Evolutionary conservation across 2,329 filamentous ascomycete species (phyloP).

Genomic region (Penicillium italicum): DNA sequence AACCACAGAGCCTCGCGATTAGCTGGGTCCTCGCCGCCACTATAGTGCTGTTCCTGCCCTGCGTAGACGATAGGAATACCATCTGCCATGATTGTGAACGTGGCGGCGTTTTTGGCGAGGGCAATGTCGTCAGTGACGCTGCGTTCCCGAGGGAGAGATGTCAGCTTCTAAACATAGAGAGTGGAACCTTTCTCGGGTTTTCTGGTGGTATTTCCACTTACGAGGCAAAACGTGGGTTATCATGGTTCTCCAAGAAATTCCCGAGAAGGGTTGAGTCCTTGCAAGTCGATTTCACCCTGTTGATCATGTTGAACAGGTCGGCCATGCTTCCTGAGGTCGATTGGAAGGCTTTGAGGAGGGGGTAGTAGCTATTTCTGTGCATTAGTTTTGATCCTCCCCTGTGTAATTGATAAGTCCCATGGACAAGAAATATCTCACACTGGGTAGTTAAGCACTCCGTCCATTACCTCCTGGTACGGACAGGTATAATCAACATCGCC

Average conservation of each 20-base stretch:
- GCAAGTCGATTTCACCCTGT: slow-evolving; percentile 32
- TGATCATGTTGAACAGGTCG: slow-evolving; percentile 32
- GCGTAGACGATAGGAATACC: slow-evolving; percentile 65
- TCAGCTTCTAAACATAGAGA: neutral
- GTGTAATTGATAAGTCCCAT: too few relatives aligned
- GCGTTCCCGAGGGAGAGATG: neutral
- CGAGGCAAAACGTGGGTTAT: slow-evolving; percentile 53
- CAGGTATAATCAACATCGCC: slow-evolving; percentile 43
- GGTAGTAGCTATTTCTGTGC: slow-evolving; percentile 16
- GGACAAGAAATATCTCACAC: slow-evolving; percentile 21
- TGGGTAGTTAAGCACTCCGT: slow-evolving; percentile 50
- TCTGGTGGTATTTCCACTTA: slow-evolving; percentile 4
- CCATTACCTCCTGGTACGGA: slow-evolving; percentile 45
- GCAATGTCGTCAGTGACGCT: slow-evolving; percentile 28
- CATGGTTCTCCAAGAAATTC: slow-evolving; percentile 59
- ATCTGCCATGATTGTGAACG: slow-evolving; percentile 56
- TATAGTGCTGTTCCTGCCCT: slow-evolving; percentile 61
- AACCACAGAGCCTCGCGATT: slow-evolving; percentile 57
- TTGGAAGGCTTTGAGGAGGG: slow-evolving; percentile 33
- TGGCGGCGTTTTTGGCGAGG: slow-evolving; percentile 58
- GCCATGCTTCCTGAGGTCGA: slow-evolving; percentile 30
- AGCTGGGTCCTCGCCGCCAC: slow-evolving; percentile 47
- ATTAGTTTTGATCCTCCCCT: neutral
- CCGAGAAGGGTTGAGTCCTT: slow-evolving; percentile 48
- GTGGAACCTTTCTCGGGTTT: neutral